Evolutionary conservation across 2,329 filamentous ascomycete species (phyloP).

Genomic region (Fusarium sp.): DNA sequence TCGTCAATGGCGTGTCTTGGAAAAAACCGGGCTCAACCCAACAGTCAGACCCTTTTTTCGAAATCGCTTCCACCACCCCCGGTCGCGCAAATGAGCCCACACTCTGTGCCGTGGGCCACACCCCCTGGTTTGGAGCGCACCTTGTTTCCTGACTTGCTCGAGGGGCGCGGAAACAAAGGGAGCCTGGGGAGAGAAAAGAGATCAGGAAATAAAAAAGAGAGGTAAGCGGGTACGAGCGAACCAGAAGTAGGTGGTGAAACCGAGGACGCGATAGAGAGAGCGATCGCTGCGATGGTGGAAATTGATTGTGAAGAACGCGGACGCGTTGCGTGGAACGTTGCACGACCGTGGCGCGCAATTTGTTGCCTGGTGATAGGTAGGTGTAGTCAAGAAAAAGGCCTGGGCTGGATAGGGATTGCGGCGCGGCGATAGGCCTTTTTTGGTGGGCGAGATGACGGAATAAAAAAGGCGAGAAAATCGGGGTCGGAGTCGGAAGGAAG

Average conservation of each 20-base stretch:
- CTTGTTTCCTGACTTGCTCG: constrained; percentile 18
- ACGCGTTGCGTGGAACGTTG: constrained; percentile 28
- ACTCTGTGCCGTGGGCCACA: constrained; percentile 21
- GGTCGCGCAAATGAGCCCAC: constrained; percentile 42
- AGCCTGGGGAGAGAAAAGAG: neutral
- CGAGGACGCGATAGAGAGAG: neutral
- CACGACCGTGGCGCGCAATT: constrained; percentile 27
- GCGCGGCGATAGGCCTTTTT: neutral
- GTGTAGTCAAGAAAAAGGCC: constrained; percentile 23
- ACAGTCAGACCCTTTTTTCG: constrained; percentile 21
- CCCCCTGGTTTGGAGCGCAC: constrained; percentile 32
- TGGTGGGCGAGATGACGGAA: constrained; percentile 12
- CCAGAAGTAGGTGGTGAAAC: neutral
- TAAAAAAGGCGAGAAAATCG: neutral
- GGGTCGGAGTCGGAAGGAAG: neutral
- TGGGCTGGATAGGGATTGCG: neutral
- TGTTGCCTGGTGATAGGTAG: constrained; percentile 6
- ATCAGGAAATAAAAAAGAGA: neutral
- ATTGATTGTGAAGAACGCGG: constrained; percentile 4
- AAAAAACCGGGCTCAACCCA: constrained; percentile 28
- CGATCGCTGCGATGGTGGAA: neutral
- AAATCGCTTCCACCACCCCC: constrained; percentile 35
- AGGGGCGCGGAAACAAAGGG: constrained; percentile 3
- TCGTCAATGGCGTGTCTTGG: constrained; percentile 37
- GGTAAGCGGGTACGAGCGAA: constrained; percentile 1